phyloP scores from a whole-genome alignment of 192 early-diverging fungal species.

The Oehlia diaphana region DNA sequence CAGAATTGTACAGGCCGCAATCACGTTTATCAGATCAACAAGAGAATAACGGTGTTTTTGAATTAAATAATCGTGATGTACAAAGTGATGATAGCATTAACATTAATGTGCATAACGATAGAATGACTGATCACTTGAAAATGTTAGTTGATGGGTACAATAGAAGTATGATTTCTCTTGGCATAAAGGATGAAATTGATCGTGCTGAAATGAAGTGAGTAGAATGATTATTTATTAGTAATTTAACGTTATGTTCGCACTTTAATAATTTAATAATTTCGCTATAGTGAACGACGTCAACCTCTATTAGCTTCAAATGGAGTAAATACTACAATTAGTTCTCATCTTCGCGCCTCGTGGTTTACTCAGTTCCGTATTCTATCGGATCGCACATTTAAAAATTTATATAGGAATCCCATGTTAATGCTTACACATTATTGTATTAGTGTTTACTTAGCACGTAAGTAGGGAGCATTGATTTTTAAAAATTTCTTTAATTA shows the following conservation, averaged over 20 bases:
- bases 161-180: constrained; percentile 36
- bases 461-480: constrained; percentile 24
- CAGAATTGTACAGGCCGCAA: constrained; percentile 20
- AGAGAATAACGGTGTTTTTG: neutral
- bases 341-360: constrained; percentile 56
- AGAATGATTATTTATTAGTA: neutral
- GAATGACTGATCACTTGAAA: constrained; percentile 39
- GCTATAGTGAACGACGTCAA: neutral
- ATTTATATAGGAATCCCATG: constrained; percentile 78
- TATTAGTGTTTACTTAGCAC: constrained; percentile 66
- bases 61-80: neutral
- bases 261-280: neutral
- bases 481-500: neutral
- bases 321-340: constrained; percentile 34
- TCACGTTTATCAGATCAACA: neutral
- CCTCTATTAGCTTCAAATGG: constrained; percentile 5
- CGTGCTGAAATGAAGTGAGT: constrained; percentile 29
- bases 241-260: neutral
- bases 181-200: constrained; percentile 39
- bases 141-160: constrained; percentile 36
- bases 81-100: constrained; percentile 20
- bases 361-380: constrained; percentile 74
- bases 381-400: constrained; percentile 74
- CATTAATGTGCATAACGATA: constrained; percentile 14
- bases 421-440: constrained; percentile 74